Percentiles rank a stretch among this genome's conserved stretches.
These are phyloP conservation scores for Cadophora luteo-olivacea DNA, from an alignment of 2,329 filamentous ascomycete species.

Conservation along the genomic window DNA sequence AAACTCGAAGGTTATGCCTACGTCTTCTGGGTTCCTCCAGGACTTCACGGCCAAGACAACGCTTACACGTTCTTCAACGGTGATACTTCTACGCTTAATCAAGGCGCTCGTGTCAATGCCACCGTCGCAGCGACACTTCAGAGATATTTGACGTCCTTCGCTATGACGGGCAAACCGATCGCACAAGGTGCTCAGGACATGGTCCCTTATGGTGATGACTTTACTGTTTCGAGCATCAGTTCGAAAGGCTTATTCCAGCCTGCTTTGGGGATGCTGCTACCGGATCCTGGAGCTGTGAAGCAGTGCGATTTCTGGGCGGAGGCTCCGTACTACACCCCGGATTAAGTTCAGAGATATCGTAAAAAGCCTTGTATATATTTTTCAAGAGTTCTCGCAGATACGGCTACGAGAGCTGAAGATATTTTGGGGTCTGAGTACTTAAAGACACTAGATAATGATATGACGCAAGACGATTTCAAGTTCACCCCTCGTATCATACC, in stretches of 20 bases:
- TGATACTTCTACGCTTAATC: slow-evolving; percentile 34
- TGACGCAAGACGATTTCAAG: too few relatives aligned
- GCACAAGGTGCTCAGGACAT: slow-evolving; percentile 34
- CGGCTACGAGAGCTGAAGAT: background rate
- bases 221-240: slow-evolving; percentile 28
- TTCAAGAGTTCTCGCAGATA: too few relatives aligned
- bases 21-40: slow-evolving; percentile 58
- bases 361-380: background rate
- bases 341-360: background rate
- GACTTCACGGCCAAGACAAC: slow-evolving; percentile 59
- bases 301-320: slow-evolving; percentile 1
- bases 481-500: too few relatives aligned
- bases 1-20: slow-evolving; percentile 53
- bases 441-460: too few relatives aligned
- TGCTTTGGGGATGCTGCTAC: slow-evolving; percentile 3
- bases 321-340: background rate
- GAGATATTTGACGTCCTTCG: slow-evolving; percentile 47
- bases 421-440: too few relatives aligned
- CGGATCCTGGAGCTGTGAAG: slow-evolving; percentile 3
- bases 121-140: slow-evolving; percentile 46
- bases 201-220: slow-evolving; percentile 34
- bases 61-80: slow-evolving; percentile 59
- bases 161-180: slow-evolving; percentile 44
- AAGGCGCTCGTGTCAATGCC: slow-evolving; percentile 41
- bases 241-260: slow-evolving; percentile 24